phyloP scores from a whole-genome alignment of 148 eudicot species.

The Chenopodium berlandieri region DNA sequence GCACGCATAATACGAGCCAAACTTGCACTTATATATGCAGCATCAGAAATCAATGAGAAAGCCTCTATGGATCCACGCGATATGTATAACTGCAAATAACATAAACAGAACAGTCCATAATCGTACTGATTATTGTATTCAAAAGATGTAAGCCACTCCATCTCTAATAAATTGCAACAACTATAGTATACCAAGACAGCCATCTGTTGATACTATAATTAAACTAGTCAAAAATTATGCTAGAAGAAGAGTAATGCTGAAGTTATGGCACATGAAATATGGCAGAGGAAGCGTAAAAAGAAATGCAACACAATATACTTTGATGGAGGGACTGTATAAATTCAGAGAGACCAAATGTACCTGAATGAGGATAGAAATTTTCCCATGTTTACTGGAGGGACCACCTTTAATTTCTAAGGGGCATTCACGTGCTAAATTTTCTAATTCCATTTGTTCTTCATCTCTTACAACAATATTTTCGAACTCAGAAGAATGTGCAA shows the following conservation, averaged over 20 bases:
- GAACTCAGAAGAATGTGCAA: slow-evolving; percentile 98
- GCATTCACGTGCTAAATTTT: slow-evolving; percentile 68
- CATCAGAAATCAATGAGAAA: slow-evolving; percentile 96
- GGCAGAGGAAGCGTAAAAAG: background rate
- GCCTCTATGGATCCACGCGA: slow-evolving; percentile 84
- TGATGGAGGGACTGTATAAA: background rate
- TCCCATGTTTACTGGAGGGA: slow-evolving; percentile 89
- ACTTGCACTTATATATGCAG: slow-evolving; percentile 97
- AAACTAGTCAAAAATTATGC: background rate
- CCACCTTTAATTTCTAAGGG: slow-evolving; percentile 96
- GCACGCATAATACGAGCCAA: slow-evolving; percentile 98
- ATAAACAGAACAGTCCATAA: slow-evolving; percentile 6
- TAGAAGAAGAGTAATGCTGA: background rate
- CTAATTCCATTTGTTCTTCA: slow-evolving; percentile 95
- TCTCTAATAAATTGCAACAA: background rate
- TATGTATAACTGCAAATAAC: slow-evolving; percentile 66
- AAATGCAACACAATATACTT: background rate
- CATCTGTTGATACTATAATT: background rate
- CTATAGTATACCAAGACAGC: background rate
- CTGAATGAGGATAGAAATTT: slow-evolving; percentile 97
- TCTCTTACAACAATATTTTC: slow-evolving; percentile 96
- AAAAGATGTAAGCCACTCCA: background rate
- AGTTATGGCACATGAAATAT: background rate
- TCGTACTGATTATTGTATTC: background rate
- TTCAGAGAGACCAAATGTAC: slow-evolving; percentile 28